Evolutionary conservation across 1,284 basidiomycete genomes (phyloP).

Genomic region (Microbotryomycetes sp.): DNA sequence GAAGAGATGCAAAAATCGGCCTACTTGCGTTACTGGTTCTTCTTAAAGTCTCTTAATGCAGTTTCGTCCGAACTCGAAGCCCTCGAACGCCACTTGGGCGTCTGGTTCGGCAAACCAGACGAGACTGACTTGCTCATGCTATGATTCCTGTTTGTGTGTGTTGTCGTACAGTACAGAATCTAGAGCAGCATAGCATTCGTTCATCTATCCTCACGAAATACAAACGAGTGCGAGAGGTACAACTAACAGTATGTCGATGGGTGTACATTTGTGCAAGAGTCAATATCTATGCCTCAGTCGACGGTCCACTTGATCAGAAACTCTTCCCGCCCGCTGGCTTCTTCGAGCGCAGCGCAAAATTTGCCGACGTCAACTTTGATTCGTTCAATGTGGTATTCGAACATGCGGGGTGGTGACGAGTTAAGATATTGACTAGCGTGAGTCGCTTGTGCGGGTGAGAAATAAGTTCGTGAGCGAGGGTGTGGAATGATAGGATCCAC

Average conservation of each 20-base stretch:
- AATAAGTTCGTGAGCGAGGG: background rate
- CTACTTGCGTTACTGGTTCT: slow-evolving; percentile 28
- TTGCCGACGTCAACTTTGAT: slow-evolving; percentile 18
- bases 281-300: no score
- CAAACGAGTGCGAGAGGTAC: no score
- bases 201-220: no score
- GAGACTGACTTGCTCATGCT: background rate
- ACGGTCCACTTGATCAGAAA: background rate
- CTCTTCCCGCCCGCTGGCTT: background rate
- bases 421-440: background rate
- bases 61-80: slow-evolving; percentile 23
- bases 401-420: background rate
- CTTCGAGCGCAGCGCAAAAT: slow-evolving; percentile 10
- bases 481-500: background rate
- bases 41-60: slow-evolving; percentile 19
- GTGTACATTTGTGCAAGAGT: no score
- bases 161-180: no score
- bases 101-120: background rate
- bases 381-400: slow-evolving; percentile 11
- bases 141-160: no score
- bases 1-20: slow-evolving; percentile 18
- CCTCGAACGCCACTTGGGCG: slow-evolving; percentile 19
- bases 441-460: background rate
- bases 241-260: no score
- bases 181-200: no score